Base-by-base conservation (phyloP, 2,329 filamentous ascomycete species). In the Phoma herbarum region DNA sequence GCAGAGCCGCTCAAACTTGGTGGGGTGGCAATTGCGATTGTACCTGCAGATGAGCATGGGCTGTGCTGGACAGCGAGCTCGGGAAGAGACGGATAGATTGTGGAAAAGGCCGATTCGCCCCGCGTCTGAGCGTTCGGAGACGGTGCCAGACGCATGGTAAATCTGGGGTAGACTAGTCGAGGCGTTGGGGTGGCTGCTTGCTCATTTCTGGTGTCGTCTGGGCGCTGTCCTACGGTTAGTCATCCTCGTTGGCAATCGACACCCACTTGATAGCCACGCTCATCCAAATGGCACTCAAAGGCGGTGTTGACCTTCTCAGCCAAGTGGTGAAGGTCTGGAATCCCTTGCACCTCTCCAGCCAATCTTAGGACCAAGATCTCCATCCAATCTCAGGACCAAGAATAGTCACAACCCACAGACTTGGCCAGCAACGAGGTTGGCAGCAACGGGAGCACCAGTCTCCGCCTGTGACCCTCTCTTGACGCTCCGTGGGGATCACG, bases 1-100 rank as follows among this genome's bases (percentile, higher is more conserved):
- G 66, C 66, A 66, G 59, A 23, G 25, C 52, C 29, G 48, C 45
- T 47, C 43, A 44, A 47, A 22, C 56, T 52, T 63, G 66, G 66
- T 62, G 61, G 55, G 62, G 63, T 65, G 61, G 63, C 60, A 31
- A 63, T 46, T 53, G 61, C 65, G 64, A 53, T 59, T 68, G 72
- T 74, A 71, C 72, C 72, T 76, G 73, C 73, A 75, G 68, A 46
- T 66, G 61, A 55, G 60, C 57, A 59, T 45, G 60, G 60, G 62
- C 64, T 66, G 61, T 61, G 62, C 62, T 64, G 44, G 12, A 46
- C 57, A 57, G 52, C 43, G 41, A 57, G 52, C 52, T 60, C 67
- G 65, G 66, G 56, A 63, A 59, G 59, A 63, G 41, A 64, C 63
- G 62, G 63, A 60, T 59, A 31, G 53, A 50, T 35, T 54, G 45